Conservation (phyloP, 2,329 filamentous ascomycete genomes). For the Aspergillus chevalieri region DNA sequence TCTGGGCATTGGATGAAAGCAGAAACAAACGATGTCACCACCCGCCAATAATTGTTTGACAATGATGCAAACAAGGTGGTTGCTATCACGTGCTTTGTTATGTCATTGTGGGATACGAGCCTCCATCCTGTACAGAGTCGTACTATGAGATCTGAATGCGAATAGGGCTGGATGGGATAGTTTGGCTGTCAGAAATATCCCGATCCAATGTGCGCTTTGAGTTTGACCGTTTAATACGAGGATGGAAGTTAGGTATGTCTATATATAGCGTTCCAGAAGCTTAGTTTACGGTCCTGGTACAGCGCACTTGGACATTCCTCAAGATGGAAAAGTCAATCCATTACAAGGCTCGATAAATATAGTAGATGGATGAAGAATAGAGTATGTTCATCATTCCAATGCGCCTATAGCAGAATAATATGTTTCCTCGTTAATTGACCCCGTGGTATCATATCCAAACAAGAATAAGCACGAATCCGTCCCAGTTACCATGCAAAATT, state of each 20-base stretch:
- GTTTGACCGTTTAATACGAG: no score
- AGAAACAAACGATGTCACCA: slow-evolving; percentile 3
- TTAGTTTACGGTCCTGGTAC: no score
- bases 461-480: neutral
- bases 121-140: no score
- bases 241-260: no score
- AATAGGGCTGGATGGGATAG: no score
- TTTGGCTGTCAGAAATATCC: no score
- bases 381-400: neutral
- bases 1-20: slow-evolving; percentile 25
- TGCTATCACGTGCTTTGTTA: neutral
- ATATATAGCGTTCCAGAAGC: no score
- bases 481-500: neutral
- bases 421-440: neutral
- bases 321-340: no score
- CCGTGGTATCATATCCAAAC: neutral
- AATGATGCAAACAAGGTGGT: neutral
- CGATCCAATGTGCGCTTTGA: no score
- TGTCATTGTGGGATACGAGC: neutral
- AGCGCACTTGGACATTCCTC: no score
- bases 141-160: no score
- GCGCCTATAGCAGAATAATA: neutral
- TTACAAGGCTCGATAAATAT: no score
- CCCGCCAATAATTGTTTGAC: neutral
- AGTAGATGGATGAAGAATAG: neutral